Evolutionary conservation across 805 yeast genomes (phyloP), one percentile per base, ranked within the genome.

Genomic region (Lachancea sp.): DNA sequence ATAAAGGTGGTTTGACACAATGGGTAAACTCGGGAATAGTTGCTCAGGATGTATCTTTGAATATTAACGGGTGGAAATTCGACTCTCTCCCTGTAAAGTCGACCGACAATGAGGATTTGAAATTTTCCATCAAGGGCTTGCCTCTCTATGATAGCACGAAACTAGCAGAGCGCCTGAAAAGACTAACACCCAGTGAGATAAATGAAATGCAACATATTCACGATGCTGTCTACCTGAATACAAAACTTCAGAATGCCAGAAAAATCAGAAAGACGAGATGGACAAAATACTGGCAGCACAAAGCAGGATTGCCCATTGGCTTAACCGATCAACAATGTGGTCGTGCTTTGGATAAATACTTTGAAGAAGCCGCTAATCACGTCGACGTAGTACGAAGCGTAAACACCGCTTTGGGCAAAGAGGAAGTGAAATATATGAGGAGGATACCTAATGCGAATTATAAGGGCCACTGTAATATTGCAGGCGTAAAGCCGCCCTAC

Each of bases 371-470:
- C 16, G 48, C 70, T 29, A 53, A 54, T 2, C 52, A 59, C 17
- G 62, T 59, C 18, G 62, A 57, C 17, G 57, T 63, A 9, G 63
- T 57, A 13, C 58, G 57, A 1, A 58, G 49, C 4, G 62, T 66
- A 39, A 73, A 73, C 44, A 72, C 67, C 30, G 62, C 57, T 16
- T 56, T 73, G n/a, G 53, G 67, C 45, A 65, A 65, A 29, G 71
- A 68, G 18, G 77, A 73, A 51, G 61, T 70, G 6, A 67, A 70
- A 18, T 69, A 70, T 8, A 70, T 72, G 17, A 69, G 66, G 49
- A 65, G 73, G 49, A 60, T 56, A 38, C 76, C 79, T 2, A 76
- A 74, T 56, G 72, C 78, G 9, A 77, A 77, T 52, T 66, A 70
- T 41, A 36, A 72, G 11, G 75, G 73, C 0, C 61, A 71, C 50